Evolutionary conservation across 2,329 filamentous ascomycete species (phyloP).

Genomic region (Aspergillus caelatus): DNA sequence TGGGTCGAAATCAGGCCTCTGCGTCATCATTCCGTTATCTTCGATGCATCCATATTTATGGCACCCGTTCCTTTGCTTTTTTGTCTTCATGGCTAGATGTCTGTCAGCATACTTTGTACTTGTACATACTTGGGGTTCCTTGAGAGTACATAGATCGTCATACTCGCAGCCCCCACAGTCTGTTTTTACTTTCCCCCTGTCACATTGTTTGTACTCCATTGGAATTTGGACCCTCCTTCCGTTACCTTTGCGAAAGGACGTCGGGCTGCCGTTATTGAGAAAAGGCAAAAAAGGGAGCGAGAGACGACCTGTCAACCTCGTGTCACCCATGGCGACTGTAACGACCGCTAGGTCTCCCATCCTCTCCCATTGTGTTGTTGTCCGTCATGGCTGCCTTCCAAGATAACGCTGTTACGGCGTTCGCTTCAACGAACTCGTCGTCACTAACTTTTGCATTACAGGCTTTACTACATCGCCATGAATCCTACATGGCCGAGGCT

Average conservation of each 20-base stretch:
- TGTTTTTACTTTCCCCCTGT: conserved; percentile 4
- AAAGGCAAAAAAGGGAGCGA: neutral
- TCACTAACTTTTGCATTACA: conserved; percentile 75
- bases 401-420: conserved; percentile 26
- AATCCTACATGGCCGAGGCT: conserved; percentile 90
- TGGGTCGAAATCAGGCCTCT: conserved; percentile 1
- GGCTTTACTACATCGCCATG: conserved; percentile 89
- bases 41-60: conserved; percentile 2
- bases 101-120: neutral
- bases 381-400: conserved; percentile 32
- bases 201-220: conserved; percentile 17
- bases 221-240: conserved; percentile 16
- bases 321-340: conserved; percentile 26
- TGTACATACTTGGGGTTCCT: conserved; percentile 2
- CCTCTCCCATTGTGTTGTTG: conserved; percentile 32
- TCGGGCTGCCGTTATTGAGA: neutral
- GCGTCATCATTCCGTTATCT: conserved; percentile 1
- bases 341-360: conserved; percentile 26
- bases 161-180: neutral
- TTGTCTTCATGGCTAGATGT: conserved; percentile 1
- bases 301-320: neutral
- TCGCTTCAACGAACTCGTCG: conserved; percentile 32
- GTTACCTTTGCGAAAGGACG: neutral
- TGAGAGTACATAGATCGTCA: conserved; percentile 3
- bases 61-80: conserved; percentile 4